Conservation (phyloP, 2,329 filamentous ascomycete species). For the Domatiomyces catenatus region DNA sequence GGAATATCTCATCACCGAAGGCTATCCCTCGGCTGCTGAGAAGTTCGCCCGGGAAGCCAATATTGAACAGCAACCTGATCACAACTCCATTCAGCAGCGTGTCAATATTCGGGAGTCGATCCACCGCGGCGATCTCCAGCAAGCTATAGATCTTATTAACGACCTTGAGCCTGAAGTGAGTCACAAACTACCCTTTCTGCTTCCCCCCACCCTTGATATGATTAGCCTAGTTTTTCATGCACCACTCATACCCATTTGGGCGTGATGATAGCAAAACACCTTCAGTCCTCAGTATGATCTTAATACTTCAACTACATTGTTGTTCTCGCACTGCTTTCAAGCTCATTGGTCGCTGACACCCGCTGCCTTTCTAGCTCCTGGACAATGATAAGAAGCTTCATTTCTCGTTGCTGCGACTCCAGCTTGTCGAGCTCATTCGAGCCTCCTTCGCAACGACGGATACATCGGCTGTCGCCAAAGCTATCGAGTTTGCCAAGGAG, state of each 20-base stretch:
- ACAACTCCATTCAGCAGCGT: conserved; percentile 57
- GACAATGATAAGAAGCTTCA: conserved; percentile 71
- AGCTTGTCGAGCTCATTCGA: conserved; percentile 86
- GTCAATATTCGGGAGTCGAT: conserved; percentile 76
- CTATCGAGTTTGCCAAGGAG: conserved; percentile 71
- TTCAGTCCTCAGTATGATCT: conserved; percentile 81
- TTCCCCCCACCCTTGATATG: conserved; percentile 46
- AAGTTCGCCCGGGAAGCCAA: conserved; percentile 93
- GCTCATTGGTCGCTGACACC: conserved; percentile 1
- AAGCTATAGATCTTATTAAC: conserved; percentile 74
- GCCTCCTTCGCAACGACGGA: conserved; percentile 45
- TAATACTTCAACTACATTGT: conserved; percentile 3
- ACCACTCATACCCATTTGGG: conserved; percentile 93
- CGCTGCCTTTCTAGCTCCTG: conserved; percentile 49
- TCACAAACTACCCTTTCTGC: conserved; percentile 9
- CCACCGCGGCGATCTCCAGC: conserved; percentile 68
- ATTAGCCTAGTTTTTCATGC: conserved; percentile 98
- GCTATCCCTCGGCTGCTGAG: conserved; percentile 79
- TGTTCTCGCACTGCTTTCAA: conserved; percentile 8
- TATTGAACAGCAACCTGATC: conserved; percentile 56
- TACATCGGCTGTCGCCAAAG: conserved; percentile 56
- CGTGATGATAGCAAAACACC: conserved; percentile 75
- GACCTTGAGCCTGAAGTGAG: conserved; percentile 82
- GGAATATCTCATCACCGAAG: conserved; percentile 92
- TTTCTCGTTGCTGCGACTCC: conserved; percentile 76